Conservation (phyloP, 2,329 filamentous ascomycete genomes). For the Monosporascus sp. region DNA sequence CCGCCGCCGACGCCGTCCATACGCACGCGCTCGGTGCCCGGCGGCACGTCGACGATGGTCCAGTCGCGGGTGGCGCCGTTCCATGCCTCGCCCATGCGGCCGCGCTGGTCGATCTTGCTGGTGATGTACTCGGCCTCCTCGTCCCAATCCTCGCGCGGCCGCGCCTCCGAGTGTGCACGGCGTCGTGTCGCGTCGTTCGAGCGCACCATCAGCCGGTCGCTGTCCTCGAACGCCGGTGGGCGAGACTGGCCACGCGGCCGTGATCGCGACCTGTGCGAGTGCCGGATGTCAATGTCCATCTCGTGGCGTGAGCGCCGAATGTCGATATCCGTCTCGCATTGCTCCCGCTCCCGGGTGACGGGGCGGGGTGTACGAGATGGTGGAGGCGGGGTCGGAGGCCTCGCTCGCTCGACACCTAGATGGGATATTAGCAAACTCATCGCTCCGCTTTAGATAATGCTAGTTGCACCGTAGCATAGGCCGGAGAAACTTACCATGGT, state of each 20-base stretch:
- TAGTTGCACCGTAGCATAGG: not conserved
- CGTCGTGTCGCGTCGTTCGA: constrained; percentile 49
- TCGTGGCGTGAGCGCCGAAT: constrained; percentile 50
- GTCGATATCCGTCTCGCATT: constrained; percentile 56
- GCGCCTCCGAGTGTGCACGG: constrained; percentile 48
- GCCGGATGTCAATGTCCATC: constrained; percentile 54
- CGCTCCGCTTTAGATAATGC: not conserved
- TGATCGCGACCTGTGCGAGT: constrained; percentile 33
- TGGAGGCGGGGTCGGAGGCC: constrained; percentile 41
- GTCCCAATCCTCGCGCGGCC: constrained; percentile 46
- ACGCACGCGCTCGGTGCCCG: constrained; percentile 74
- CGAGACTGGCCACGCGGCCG: constrained; percentile 35
- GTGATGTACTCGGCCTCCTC: constrained; percentile 63
- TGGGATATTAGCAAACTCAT: constrained; percentile 10
- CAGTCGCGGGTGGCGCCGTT: constrained; percentile 72
- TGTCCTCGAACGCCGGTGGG: constrained; percentile 26
- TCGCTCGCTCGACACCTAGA: constrained; percentile 41
- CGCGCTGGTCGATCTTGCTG: constrained; percentile 51
- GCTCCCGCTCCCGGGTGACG: constrained; percentile 38
- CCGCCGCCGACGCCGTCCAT: constrained; percentile 76
- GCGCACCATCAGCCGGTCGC: constrained; percentile 64
- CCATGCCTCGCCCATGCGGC: constrained; percentile 67
- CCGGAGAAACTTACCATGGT: constrained; percentile 62
- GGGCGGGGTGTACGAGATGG: constrained; percentile 45
- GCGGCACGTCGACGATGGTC: constrained; percentile 79